phyloP scores from a whole-genome alignment of 805 yeast species.

The Yarrowia sp. region DNA sequence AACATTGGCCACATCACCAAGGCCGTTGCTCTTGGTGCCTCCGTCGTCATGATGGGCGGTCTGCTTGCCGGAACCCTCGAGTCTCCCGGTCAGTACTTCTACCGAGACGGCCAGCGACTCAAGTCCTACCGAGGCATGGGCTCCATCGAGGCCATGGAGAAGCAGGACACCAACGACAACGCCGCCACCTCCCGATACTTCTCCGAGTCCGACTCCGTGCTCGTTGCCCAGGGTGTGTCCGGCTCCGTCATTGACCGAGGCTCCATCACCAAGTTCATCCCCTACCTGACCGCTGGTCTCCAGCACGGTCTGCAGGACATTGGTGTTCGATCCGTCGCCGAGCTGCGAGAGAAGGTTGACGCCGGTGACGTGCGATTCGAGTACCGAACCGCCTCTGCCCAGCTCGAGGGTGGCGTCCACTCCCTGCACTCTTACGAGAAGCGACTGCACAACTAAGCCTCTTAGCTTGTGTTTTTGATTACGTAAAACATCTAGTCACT shows the following conservation, averaged over 20 bases:
- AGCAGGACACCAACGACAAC: constrained; percentile 84
- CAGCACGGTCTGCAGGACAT: constrained; percentile 99
- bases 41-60: constrained; percentile 99
- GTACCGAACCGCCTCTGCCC: constrained; percentile 98
- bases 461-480: no score
- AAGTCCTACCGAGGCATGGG: constrained; percentile 99
- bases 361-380: constrained; percentile 86
- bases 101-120: constrained; percentile 96
- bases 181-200: constrained; percentile 98
- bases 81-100: constrained; percentile 98
- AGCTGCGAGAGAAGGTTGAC: constrained; percentile 68
- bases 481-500: constrained; percentile 30
- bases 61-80: constrained; percentile 98
- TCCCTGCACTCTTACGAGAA: constrained; percentile 97
- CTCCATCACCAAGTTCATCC: constrained; percentile 89
- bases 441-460: constrained; percentile 81
- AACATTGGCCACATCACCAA: constrained; percentile 98
- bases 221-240: constrained; percentile 98
- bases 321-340: constrained; percentile 74
- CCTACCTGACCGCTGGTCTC: constrained; percentile 92
- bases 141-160: constrained; percentile 97
- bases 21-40: constrained; percentile 96
- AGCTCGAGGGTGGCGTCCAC: constrained; percentile 97
- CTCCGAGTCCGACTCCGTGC: constrained; percentile 92
- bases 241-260: constrained; percentile 98